Evolutionary conservation across 148 eudicot genomes (phyloP).

Genomic region (Limonium bicolor): DNA sequence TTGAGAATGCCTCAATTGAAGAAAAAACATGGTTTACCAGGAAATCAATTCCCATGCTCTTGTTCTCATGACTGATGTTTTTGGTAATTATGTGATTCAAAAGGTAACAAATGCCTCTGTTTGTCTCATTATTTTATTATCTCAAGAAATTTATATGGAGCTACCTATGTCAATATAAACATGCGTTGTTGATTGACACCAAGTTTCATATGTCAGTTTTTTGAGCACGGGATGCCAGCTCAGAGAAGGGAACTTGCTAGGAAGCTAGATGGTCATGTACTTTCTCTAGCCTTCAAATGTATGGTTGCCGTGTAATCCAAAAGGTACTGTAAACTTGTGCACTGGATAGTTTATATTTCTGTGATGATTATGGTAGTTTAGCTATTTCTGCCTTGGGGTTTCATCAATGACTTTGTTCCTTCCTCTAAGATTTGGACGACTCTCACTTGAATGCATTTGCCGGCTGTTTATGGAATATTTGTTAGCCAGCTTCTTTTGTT

Average conservation of each 20-base stretch:
- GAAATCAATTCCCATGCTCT: constrained; percentile 85
- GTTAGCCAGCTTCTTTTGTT: too few species aligned
- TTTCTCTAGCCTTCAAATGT: constrained; percentile 95
- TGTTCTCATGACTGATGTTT: constrained; percentile 91
- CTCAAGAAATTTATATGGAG: background rate
- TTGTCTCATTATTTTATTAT: background rate
- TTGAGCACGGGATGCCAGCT: constrained; percentile 82
- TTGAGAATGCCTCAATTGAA: constrained; percentile 76
- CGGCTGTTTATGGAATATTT: too few species aligned
- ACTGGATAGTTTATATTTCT: background rate
- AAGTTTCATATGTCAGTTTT: constrained; percentile 33
- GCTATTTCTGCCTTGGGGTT: background rate
- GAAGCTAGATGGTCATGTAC: constrained; percentile 69
- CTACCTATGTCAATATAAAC: background rate
- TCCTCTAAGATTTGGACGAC: too few species aligned
- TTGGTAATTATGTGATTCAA: constrained; percentile 93
- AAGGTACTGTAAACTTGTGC: constrained; percentile 39
- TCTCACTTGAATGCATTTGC: too few species aligned
- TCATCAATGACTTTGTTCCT: constrained; percentile 1
- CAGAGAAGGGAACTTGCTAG: constrained; percentile 79
- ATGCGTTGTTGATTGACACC: background rate
- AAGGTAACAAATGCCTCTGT: constrained; percentile 32
- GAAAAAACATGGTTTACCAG: constrained; percentile 88
- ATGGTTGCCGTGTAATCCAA: constrained; percentile 97
- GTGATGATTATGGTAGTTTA: background rate